Percentiles rank a stretch among this genome's conserved stretches.
phyloP scores from a whole-genome alignment of 2,329 filamentous ascomycete species.

The Pseudopithomyces maydicus region DNA sequence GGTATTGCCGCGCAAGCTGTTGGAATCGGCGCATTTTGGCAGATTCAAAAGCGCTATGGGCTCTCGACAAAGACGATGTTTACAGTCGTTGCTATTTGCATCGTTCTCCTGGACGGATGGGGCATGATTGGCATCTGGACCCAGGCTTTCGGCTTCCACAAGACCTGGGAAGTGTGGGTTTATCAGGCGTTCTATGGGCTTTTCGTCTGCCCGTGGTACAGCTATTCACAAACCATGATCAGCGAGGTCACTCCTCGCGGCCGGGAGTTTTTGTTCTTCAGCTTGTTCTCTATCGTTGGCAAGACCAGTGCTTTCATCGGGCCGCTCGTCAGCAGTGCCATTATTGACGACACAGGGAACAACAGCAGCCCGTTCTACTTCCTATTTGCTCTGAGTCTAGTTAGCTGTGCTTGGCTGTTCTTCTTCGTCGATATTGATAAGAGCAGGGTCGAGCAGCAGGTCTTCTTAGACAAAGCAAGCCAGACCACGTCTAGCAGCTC shows the following conservation, averaged over 20 bases:
- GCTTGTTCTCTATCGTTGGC: conserved; percentile 69
- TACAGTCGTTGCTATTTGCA: conserved; percentile 59
- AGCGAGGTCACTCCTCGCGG: conserved; percentile 70
- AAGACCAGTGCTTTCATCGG: conserved; percentile 73
- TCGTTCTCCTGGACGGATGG: conserved; percentile 42
- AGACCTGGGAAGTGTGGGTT: conserved; percentile 59
- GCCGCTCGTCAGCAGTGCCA: conserved; percentile 70
- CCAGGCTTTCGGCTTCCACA: conserved; percentile 58
- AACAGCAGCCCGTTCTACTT: conserved; percentile 71
- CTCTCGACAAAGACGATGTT: conserved; percentile 72
- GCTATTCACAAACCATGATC: conserved; percentile 74
- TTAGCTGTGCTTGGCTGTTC: conserved; percentile 22
- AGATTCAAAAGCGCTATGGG: conserved; percentile 62
- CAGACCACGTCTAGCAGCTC: not conserved
- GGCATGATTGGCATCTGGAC: conserved; percentile 66
- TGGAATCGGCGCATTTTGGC: conserved; percentile 68
- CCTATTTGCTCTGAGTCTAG: conserved; percentile 44
- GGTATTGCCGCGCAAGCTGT: conserved; percentile 67
- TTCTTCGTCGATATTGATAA: conserved; percentile 31
- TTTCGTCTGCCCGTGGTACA: conserved; percentile 72
- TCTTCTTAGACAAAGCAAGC: conserved; percentile 24
- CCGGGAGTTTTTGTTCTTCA: conserved; percentile 74
- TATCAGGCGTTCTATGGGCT: conserved; percentile 65
- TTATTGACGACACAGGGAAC: conserved; percentile 66
- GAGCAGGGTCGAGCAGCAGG: conserved; percentile 30